These are phyloP conservation scores for Aaosphaeria arxii DNA, from an alignment of 2,329 filamentous ascomycete genomes.

Conservation along the genomic window DNA sequence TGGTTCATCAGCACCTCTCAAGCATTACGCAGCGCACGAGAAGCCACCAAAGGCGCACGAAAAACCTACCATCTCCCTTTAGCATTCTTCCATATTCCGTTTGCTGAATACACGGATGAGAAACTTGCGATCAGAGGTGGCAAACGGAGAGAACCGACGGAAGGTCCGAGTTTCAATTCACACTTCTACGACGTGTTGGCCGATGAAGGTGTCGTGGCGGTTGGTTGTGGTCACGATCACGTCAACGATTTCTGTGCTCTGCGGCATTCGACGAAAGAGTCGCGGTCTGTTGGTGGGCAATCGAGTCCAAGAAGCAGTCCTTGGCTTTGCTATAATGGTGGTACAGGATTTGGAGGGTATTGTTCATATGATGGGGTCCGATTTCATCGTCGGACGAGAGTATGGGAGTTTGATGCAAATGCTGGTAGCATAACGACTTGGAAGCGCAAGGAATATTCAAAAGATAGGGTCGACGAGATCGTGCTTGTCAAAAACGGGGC, in stretches of 20 bases:
- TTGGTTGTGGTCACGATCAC: slow-evolving; percentile 90
- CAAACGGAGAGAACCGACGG: slow-evolving; percentile 76
- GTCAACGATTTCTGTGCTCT: slow-evolving; percentile 87
- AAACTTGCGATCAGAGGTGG: slow-evolving; percentile 59
- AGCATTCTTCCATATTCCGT: slow-evolving; percentile 90
- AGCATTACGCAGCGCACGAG: slow-evolving; percentile 48
- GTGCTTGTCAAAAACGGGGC: slow-evolving; percentile 27
- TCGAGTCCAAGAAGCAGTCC: slow-evolving; percentile 7
- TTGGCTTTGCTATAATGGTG: slow-evolving; percentile 78
- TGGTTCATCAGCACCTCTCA: slow-evolving; percentile 82
- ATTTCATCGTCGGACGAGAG: slow-evolving; percentile 64
- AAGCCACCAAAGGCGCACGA: slow-evolving; percentile 56
- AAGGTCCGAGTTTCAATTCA: slow-evolving; percentile 80
- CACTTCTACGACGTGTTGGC: slow-evolving; percentile 85
- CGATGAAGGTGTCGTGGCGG: slow-evolving; percentile 75
- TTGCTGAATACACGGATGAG: slow-evolving; percentile 74
- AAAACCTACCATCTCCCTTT: slow-evolving; percentile 87
- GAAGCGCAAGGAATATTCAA: slow-evolving; percentile 70
- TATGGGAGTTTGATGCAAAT: slow-evolving; percentile 89
- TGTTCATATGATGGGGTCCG: slow-evolving; percentile 80
- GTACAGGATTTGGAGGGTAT: slow-evolving; percentile 85
- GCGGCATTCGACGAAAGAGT: slow-evolving; percentile 18
- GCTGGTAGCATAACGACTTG: slow-evolving; percentile 83
- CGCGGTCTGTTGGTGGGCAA: slow-evolving; percentile 7
- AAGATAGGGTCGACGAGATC: slow-evolving; percentile 37